These are phyloP conservation scores for Amniculicola lignicola DNA, from an alignment of 495 filamentous ascomycete species.

Conservation along the genomic window DNA sequence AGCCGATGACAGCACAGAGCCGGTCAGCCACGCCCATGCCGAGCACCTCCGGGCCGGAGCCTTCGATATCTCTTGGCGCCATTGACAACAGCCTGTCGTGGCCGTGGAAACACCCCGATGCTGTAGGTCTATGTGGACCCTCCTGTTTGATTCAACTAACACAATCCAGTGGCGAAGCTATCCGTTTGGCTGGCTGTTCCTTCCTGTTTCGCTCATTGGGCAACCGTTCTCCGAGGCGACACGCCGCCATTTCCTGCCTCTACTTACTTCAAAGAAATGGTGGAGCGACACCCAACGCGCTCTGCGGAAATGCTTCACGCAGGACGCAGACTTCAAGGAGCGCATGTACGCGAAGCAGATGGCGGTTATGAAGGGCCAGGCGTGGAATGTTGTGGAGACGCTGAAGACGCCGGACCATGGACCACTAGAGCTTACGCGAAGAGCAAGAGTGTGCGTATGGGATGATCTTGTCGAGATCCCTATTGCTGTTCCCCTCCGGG, in stretches of 20 bases:
- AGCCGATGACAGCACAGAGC: slow-evolving; percentile 77
- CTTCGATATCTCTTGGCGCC: slow-evolving; percentile 75
- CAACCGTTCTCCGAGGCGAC: slow-evolving; percentile 93
- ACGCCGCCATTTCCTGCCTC: slow-evolving; percentile 85
- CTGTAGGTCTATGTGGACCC: slow-evolving; percentile 50
- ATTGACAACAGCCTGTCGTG: slow-evolving; percentile 98
- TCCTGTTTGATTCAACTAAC: slow-evolving; percentile 10
- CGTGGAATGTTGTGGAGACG: slow-evolving; percentile 98
- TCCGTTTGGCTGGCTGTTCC: slow-evolving; percentile 97
- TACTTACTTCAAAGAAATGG: slow-evolving; percentile 91
- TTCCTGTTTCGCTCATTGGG: slow-evolving; percentile 93
- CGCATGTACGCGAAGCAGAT: slow-evolving; percentile 96
- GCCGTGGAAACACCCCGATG: slow-evolving; percentile 99
- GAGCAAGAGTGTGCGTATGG: slow-evolving; percentile 93
- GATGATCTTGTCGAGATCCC: slow-evolving; percentile 96
- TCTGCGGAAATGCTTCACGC: slow-evolving; percentile 76
- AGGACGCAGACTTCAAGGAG: slow-evolving; percentile 95
- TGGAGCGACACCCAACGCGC: slow-evolving; percentile 92
- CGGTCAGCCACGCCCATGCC: slow-evolving; percentile 57
- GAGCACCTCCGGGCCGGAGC: slow-evolving; percentile 49
- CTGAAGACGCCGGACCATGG: slow-evolving; percentile 89
- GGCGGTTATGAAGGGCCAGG: slow-evolving; percentile 97
- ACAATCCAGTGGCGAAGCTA: slow-evolving; percentile 71
- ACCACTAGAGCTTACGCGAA: slow-evolving; percentile 84
- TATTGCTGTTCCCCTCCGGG: slow-evolving; percentile 82